phyloP scores from a whole-genome alignment of 495 filamentous ascomycete species.

The Aspergillus kassunensis region DNA sequence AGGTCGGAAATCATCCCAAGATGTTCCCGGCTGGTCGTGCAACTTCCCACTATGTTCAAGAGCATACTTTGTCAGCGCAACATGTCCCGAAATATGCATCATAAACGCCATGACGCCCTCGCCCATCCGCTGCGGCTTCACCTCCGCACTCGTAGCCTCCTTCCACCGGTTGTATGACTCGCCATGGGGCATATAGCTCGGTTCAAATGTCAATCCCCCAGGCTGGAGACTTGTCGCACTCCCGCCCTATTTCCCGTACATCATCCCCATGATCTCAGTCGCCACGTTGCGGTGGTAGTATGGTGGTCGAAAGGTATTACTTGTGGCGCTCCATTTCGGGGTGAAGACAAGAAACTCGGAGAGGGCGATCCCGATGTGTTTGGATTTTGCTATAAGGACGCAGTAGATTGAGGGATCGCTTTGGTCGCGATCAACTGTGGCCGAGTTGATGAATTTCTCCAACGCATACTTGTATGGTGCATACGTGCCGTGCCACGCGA shows the following conservation, averaged over 20 bases:
- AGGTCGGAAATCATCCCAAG: background rate
- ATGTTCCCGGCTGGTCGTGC: background rate
- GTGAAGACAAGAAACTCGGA: background rate
- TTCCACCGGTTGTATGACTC: background rate
- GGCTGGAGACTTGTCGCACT: background rate
- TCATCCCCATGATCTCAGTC: background rate
- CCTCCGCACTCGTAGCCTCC: background rate
- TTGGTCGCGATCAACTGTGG: background rate
- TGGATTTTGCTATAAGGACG: background rate
- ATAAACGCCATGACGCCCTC: background rate
- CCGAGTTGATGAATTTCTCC: background rate
- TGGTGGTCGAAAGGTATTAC: background rate
- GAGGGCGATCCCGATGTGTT: background rate
- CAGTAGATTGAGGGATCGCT: background rate
- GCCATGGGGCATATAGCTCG: conserved; percentile 1
- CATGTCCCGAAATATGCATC: background rate
- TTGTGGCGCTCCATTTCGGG: background rate
- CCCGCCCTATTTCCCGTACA: background rate
- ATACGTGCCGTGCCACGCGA: conserved; percentile 52
- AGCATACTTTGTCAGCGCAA: background rate
- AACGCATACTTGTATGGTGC: conserved; percentile 9
- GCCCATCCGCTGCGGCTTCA: background rate
- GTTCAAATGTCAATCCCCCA: background rate
- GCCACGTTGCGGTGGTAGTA: background rate
- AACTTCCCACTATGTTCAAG: background rate